phyloP scores from a whole-genome alignment of 805 yeast species.

The Starmerella roubikii region DNA sequence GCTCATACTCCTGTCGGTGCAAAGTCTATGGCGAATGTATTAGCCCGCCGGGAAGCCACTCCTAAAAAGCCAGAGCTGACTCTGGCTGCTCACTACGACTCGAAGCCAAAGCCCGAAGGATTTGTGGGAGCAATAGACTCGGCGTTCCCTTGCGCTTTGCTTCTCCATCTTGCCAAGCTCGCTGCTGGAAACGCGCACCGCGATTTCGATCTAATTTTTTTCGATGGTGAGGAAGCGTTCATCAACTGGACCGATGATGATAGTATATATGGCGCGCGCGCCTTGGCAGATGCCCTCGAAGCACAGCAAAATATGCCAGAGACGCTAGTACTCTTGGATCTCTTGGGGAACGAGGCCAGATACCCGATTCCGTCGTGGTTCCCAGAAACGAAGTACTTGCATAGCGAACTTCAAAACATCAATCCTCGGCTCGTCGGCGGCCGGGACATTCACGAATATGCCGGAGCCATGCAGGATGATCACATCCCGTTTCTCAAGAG shows the following conservation, averaged over 20 bases:
- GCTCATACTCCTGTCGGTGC: conserved; percentile 30
- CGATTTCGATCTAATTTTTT: conserved; percentile 29
- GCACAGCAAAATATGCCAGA: conserved; percentile 27
- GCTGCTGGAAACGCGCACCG: conserved; percentile 5
- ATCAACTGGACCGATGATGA: conserved; percentile 38
- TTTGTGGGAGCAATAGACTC: conserved; percentile 50
- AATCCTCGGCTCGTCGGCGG: conserved; percentile 26
- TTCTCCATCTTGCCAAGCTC: conserved; percentile 33
- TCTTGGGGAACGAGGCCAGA: conserved; percentile 32
- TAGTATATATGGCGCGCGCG: conserved; percentile 44
- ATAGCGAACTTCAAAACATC: conserved; percentile 27
- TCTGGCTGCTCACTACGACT: conserved; percentile 45
- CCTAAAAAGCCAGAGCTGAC: conserved; percentile 4
- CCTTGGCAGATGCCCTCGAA: conserved; percentile 33
- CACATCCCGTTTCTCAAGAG: conserved; percentile 38
- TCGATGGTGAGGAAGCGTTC: conserved; percentile 54
- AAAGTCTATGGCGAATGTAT: conserved; percentile 25
- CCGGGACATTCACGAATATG: conserved; percentile 12
- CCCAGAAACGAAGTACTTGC: conserved; percentile 29
- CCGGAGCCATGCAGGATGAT: conserved; percentile 32
- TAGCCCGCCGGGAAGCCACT: conserved; percentile 19
- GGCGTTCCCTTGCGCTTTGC: conserved; percentile 43
- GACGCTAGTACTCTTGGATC: conserved; percentile 36
- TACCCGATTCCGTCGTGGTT: conserved; percentile 34
- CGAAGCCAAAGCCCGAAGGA: conserved; percentile 37